Conservation (phyloP, 208 protist species). For the Jaenimonas drosophilae region DNA sequence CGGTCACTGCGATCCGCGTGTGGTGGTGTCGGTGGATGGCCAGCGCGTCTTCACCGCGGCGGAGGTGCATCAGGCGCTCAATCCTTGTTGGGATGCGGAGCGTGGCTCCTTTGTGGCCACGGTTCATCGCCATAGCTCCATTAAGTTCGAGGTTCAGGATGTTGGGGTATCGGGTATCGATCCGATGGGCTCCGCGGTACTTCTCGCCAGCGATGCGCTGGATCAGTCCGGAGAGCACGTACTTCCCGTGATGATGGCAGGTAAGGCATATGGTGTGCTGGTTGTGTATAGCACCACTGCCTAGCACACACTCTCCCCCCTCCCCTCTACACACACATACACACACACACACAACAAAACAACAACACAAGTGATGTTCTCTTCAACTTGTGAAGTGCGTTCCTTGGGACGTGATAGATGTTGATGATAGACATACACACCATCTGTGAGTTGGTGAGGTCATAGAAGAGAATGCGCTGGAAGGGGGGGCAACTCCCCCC, state of each 20-base stretch:
- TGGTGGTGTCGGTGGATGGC: constrained; percentile 36
- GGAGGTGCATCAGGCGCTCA: constrained; percentile 12
- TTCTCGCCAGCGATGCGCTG: constrained; percentile 16
- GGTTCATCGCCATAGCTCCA: constrained; percentile 6
- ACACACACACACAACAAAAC: no score
- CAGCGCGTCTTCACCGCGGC: constrained; percentile 26
- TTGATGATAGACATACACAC: no score
- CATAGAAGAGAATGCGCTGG: no score
- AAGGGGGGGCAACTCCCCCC: no score
- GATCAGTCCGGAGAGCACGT: constrained; percentile 10
- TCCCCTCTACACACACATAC: no score
- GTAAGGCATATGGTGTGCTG: constrained; percentile 23
- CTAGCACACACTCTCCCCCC: no score
- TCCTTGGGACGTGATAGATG: no score
- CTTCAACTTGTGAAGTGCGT: no score
- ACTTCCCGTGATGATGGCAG: constrained; percentile 24
- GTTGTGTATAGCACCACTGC: constrained; percentile 15
- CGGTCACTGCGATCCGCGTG: constrained; percentile 23
- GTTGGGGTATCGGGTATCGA: constrained; percentile 12
- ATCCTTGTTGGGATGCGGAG: constrained; percentile 29
- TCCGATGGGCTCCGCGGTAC: constrained; percentile 16
- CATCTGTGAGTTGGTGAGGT: no score
- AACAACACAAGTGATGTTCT: no score
- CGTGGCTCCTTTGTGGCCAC: constrained; percentile 13
- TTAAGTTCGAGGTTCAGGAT: constrained; percentile 1